phyloP scores from a whole-genome alignment of 371 early-diverging fungal genomes.

The Mortierella sp. region DNA sequence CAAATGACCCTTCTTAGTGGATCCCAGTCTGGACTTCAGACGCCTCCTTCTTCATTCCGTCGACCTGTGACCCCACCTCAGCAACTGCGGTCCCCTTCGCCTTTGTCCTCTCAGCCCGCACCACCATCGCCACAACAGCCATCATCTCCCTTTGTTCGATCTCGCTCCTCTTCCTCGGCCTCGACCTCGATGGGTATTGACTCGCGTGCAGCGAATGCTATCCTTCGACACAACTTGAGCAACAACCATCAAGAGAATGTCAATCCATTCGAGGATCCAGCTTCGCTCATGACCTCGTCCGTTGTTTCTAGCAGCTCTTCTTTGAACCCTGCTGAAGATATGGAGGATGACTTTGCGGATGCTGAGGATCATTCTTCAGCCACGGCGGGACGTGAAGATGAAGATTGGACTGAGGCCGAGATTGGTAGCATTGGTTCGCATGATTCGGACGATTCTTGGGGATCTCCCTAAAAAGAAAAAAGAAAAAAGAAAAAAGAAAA shows the following conservation, averaged over 20 bases:
- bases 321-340: conserved; percentile 7
- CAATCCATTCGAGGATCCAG: conserved; percentile 40
- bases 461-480: conserved; percentile 8
- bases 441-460: conserved; percentile 49
- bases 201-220: conserved; percentile 32
- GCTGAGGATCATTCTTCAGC: conserved; percentile 30
- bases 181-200: conserved; percentile 7
- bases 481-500: conserved; percentile 10
- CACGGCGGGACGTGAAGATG: conserved; percentile 20
- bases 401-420: conserved; percentile 50
- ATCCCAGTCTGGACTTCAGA: conserved; percentile 16
- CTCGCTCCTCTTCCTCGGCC: too few species aligned
- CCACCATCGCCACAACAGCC: background rate
- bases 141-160: too few species aligned
- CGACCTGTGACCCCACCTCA: background rate
- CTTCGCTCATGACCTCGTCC: conserved; percentile 9
- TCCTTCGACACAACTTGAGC: conserved; percentile 37
- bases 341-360: conserved; percentile 23
- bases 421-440: conserved; percentile 40
- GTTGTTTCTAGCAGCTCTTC: conserved; percentile 20
- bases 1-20: background rate
- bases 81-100: background rate
- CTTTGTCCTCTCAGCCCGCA: too few species aligned
- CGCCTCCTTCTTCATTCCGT: conserved; percentile 9
- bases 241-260: conserved; percentile 24